Base-by-base conservation (phyloP, 768 basidiomycete species). In the Agrocybe chaxingu region DNA sequence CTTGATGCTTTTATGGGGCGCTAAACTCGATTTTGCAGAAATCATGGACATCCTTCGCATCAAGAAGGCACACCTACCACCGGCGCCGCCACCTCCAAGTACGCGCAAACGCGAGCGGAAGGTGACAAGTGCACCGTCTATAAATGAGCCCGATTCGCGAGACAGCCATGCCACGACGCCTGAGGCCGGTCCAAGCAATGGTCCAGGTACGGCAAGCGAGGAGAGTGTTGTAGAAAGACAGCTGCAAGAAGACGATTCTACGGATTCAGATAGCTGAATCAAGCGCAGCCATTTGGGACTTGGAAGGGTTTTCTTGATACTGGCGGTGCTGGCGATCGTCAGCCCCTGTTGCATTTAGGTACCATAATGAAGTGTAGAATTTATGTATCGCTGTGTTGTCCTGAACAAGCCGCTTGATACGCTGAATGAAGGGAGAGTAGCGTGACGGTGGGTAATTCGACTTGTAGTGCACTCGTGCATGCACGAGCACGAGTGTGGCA, bases 31-130 rank as follows among this genome's bases (percentile, higher is more conserved):
- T 16, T 30, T 34, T 34, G 30, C 59, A 90, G 89, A 91, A 66
- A 86, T 91, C 48, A 82, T 91, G 79, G 89, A 90, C 56, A 89
- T 90, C 51, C 72, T 90, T 35, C 75, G 84, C 48, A 75, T 81
- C 48, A 90, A 88, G 66, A 89, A 91, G 58, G 80, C 82, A 0
- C 79, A 84, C 51, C 57, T 79, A 30, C 80, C 83, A 12, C 33
- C 55, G 0, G 52, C 60, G 29, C 56, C 67, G 41, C 40, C 61
- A 4, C 24, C 24, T 24, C 44, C 62, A 53, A 40, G 52, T 46
- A 31, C 65, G 47, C 56, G 69, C 53, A 68, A 71, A 62, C 59
- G 69, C 41, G 74, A 75, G 52, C 70, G 81, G 7, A 81, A 80
- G 54, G 72, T 82, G 4, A 75, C 68, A 10, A 82, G 81, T 51